Base-by-base conservation (phyloP, 2,329 filamentous ascomycete genomes). In the Graphilbum fragrans region DNA sequence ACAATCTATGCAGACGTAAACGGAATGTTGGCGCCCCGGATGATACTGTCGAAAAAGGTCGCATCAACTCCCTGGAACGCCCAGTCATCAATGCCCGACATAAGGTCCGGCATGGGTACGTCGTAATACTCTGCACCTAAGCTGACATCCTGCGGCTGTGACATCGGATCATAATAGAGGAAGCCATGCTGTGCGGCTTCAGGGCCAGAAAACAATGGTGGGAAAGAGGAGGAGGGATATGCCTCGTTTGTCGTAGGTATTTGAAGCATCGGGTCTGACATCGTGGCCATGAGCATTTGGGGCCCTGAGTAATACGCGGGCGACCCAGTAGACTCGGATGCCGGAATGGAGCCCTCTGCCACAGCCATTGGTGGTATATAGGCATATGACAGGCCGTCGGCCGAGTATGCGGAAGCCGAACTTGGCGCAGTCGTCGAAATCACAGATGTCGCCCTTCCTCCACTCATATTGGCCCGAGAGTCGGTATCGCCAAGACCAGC, bases 31-130 rank as follows among this genome's bases (percentile, higher is more conserved):
- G 20, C 35, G 22, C 42, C 42, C 9, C 42, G 42, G 9, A 51
- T 45, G 7, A 50, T 34, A 22, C 41, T 52, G 37, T 55, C 51
- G 29, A 56, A 55, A 16, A 60, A 56, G 2, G 55, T 55, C 34
- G 50, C 50, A 34, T 59, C 56, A 2, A 58, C 52, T 3, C 55
- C 57, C 39, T 59, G 53, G 27, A 58, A 55, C 0, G 50, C 49
- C 55, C 55, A 59, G 37, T 55, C 55, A 35, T 59, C 54, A 12
- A 41, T 37, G 3, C 45, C 49, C 2, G 50, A 49, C 18, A 52
- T 47, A 5, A 55, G 32, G 3, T 45, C 50, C 2, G 53, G 52
- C 25, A 45, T 39, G 21, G 41, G 29, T 10, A 44, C 23, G 22
- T 41, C 29, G 38, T 12, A 21, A 11, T 16, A 16, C 6, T 10